phyloP scores from a whole-genome alignment of 305 asterid species.

The Lippia alba region DNA sequence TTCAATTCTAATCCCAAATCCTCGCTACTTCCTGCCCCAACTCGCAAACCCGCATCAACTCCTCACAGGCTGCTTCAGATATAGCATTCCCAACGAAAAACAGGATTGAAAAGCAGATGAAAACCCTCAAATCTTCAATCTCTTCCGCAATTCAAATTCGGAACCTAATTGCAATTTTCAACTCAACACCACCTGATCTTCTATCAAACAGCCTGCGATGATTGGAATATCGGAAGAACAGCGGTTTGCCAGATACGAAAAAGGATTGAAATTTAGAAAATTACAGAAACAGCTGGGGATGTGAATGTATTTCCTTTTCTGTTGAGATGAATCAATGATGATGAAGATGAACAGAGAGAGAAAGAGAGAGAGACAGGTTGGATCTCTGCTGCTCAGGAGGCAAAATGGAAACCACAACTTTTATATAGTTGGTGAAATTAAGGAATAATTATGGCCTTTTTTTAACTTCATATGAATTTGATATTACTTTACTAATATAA shows the following conservation, averaged over 20 bases:
- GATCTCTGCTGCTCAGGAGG: conserved; percentile 25
- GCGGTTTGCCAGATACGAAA: not conserved
- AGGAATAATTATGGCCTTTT: not conserved
- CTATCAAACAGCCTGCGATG: not conserved
- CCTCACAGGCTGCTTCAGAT: conserved; percentile 43
- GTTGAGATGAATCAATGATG: conserved; percentile 22
- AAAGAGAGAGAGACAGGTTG: conserved; percentile 24
- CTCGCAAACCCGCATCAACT: conserved; percentile 31
- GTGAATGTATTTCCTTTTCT: not conserved
- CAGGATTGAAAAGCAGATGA: not conserved
- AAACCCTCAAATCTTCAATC: conserved; percentile 11
- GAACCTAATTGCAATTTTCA: conserved; percentile 29
- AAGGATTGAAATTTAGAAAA: conserved; percentile 2
- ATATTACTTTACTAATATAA: too few relatives aligned
- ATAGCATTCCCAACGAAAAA: conserved; percentile 37
- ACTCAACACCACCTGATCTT: conserved; percentile 12
- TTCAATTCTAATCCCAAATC: conserved; percentile 34
- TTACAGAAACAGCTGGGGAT: conserved; percentile 16
- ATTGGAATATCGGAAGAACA: not conserved
- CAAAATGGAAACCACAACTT: conserved; percentile 35
- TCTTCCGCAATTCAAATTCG: conserved; percentile 6
- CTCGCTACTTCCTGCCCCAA: conserved; percentile 20
- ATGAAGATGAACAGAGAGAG: conserved; percentile 8
- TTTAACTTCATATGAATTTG: not conserved
- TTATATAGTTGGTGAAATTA: conserved; percentile 26